phyloP scores from a whole-genome alignment of 176 grass and related monocot genomes.

The Aegilops tauschii region DNA sequence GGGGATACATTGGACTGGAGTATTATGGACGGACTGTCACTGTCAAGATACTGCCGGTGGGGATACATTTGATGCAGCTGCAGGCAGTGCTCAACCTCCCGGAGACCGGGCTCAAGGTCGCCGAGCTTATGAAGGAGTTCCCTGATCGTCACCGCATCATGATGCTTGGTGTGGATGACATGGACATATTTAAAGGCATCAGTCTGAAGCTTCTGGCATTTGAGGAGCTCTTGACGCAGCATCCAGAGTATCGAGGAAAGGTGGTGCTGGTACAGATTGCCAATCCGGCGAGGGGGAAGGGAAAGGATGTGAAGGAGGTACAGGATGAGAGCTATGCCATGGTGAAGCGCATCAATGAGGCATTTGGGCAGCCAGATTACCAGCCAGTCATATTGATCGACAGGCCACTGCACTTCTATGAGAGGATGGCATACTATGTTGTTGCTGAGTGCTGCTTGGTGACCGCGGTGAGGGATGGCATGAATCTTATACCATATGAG shows the following conservation, averaged over 20 bases:
- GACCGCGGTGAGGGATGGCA: constrained; percentile 91
- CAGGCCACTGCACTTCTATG: constrained; percentile 71
- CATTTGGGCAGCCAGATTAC: constrained; percentile 72
- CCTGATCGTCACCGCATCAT: constrained; percentile 32
- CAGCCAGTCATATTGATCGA: constrained; percentile 84
- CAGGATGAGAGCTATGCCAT: constrained; percentile 84
- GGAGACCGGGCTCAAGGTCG: constrained; percentile 63
- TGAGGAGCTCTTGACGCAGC: constrained; percentile 79
- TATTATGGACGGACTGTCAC: constrained; percentile 92
- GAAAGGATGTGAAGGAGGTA: constrained; percentile 86
- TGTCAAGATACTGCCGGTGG: constrained; percentile 88
- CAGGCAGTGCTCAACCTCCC: constrained; percentile 54
- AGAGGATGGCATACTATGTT: constrained; percentile 94
- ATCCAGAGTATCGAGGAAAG: constrained; percentile 64
- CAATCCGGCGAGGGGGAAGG: constrained; percentile 81
- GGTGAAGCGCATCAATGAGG: constrained; percentile 78
- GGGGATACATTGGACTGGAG: constrained; percentile 84
- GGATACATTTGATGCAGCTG: constrained; percentile 82
- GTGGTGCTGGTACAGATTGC: constrained; percentile 94
- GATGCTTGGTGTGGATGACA: constrained; percentile 89
- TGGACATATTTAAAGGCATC: constrained; percentile 96
- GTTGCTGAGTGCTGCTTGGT: constrained; percentile 88
- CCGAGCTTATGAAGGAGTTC: constrained; percentile 79
- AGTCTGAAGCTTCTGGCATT: constrained; percentile 94
- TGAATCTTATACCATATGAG: constrained; percentile 96